Evolutionary conservation across 2,329 filamentous ascomycete species (phyloP), one percentile per base, ranked within the genome.

Genomic region (Arthrocladium fulminans): DNA sequence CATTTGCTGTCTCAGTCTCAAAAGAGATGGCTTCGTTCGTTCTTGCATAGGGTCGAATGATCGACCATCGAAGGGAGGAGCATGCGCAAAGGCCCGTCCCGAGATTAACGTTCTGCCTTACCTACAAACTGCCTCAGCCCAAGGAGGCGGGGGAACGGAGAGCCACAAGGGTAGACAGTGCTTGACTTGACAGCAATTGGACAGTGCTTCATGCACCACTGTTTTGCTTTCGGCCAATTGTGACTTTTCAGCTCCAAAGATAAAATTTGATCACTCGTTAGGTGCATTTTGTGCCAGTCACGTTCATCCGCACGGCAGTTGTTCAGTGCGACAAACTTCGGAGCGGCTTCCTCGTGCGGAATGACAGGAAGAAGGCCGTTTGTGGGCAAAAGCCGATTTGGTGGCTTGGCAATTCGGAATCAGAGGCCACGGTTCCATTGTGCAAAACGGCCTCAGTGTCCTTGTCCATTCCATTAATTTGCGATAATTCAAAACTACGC

Each of bases 341-440:
- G 37, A 6, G 22, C 22, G 6, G 6, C 37, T 10, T 40, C 8
- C 22, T 10, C 15, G 8, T 40, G 8, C 37, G 4, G n/a, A n/a
- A n/a, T n/a, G n/a, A n/a, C n/a, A n/a, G n/a, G n/a, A n/a, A n/a
- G n/a, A n/a, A n/a, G n/a, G n/a, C n/a, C n/a, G n/a, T n/a, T 15
- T 15, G 22, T 13, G 27, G 13, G 39, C 22, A 27, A 24, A 25
- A 25, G 25, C n/a, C 41, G 25, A 32, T 24, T 12, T 13, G n/a
- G 10, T 29, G 20, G 27, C 44, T 47, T 47, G 44, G 44, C 44
- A 39, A 23, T 23, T 19, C 24, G n/a, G n/a, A 44, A 44, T 17
- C 25, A 32, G 41, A 30, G 41, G 41, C 27, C 22, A 19, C 22
- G n/a, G 43, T 37, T 45, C 32, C 20, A 24, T 23, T 30, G 24